These are phyloP conservation scores for Aleurites moluccanus DNA, from an alignment of 441 rosid genomes.

Conservation along the genomic window DNA sequence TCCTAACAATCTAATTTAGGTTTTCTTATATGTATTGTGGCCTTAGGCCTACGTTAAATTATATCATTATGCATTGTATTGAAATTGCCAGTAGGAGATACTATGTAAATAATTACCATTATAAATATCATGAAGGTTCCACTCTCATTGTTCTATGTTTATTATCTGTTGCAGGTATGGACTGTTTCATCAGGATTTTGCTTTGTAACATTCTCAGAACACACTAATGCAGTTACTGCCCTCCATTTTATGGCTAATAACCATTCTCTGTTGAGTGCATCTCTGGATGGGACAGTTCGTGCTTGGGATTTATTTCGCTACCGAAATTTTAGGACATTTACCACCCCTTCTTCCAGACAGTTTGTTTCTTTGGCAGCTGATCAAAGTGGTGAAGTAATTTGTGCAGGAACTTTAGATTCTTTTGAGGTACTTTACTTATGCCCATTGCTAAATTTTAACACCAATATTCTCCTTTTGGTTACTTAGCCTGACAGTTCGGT, in stretches of 20 bases:
- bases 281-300: slow-evolving; percentile 97
- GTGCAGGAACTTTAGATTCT: slow-evolving; percentile 97
- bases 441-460: slow-evolving; percentile 5
- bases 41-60: background rate
- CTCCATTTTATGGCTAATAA: slow-evolving; percentile 96
- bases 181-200: slow-evolving; percentile 92
- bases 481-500: slow-evolving; percentile 11
- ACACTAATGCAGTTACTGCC: slow-evolving; percentile 91
- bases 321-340: slow-evolving; percentile 91
- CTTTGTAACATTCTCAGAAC: slow-evolving; percentile 94
- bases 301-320: slow-evolving; percentile 97
- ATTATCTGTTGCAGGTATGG: slow-evolving; percentile 66
- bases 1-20: background rate
- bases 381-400: slow-evolving; percentile 89
- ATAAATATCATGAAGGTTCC: background rate
- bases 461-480: slow-evolving; percentile 13
- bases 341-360: slow-evolving; percentile 90
- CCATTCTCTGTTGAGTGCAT: slow-evolving; percentile 85
- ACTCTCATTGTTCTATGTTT: background rate
- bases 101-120: background rate
- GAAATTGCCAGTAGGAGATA: background rate
- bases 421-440: slow-evolving; percentile 71
- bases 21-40: background rate
- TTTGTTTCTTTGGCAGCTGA: slow-evolving; percentile 96
- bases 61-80: background rate